Base-by-base conservation (phyloP, 371 early-diverging fungal species). In the Enterocytospora artemiae region DNA sequence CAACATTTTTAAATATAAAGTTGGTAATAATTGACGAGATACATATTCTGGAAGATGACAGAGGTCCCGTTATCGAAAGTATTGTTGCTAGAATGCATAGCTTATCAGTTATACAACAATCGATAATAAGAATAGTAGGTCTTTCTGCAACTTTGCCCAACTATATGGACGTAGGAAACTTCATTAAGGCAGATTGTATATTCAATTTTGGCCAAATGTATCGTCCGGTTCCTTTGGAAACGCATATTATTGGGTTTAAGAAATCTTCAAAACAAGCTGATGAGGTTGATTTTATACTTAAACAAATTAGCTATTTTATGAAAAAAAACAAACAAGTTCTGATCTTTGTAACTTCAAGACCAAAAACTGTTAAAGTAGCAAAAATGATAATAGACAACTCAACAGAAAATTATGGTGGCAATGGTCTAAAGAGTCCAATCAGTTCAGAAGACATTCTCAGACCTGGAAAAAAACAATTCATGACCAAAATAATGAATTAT, bases 1-100 rank as follows among this genome's bases (percentile, higher is more conserved):
- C 46, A 59, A 45, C 70, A 5, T 65, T 79, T 34, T 43, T 54
- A n/a, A 91, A 88, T 73, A 83, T 91, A 44, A 87, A 87, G 59
- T 81, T 99, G 18, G 81, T 97, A 30, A 90, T 99, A 46, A 86
- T 96, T 76, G 99, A 99, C 78, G 99, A 99, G 81, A 89, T 99
- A 65, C 99, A 99, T 73, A 82, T 96, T 77, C 79, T 99, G 50
- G 92, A 94, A 74, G 96, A 96, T 76, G 89, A 88, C 22, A 89
- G 99, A 80, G 99, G 99, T 20, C 89, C 93, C 0, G 94, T 94
- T 1, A 76, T 99, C 9, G 99, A 99, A 80, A 83, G 87, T 49
- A 86, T 96, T 61, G 89, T 99, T 27, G 83, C 88, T 24, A 85
- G 99, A 70, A 86, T 91, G 1, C 79, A 93, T 62, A 87, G 94